Conservation (phyloP, 2,329 filamentous ascomycete genomes). For the Rasamsonia emersonii region DNA sequence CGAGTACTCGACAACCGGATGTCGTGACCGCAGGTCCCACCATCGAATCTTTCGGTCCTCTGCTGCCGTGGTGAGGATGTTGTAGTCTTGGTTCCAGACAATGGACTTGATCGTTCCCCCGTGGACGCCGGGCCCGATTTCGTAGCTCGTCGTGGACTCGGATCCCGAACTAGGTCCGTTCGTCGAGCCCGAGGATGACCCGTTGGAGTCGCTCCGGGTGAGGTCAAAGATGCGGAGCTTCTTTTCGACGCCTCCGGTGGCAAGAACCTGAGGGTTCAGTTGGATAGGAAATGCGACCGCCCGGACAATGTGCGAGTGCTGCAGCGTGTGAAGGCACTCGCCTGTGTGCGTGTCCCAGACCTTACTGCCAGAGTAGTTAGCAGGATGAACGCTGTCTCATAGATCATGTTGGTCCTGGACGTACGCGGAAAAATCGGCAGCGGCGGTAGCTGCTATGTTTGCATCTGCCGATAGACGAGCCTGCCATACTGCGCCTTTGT, state of each 20-base stretch:
- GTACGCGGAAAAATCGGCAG: constrained; percentile 90
- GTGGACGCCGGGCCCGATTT: constrained; percentile 80
- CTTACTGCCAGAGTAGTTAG: constrained; percentile 53
- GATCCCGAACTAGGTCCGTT: constrained; percentile 31
- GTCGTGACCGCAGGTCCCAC: constrained; percentile 77
- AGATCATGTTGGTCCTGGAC: constrained; percentile 21
- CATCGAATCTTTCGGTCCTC: constrained; percentile 87
- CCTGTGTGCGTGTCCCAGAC: constrained; percentile 97
- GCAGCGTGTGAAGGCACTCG: constrained; percentile 75
- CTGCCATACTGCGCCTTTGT: constrained; percentile 98
- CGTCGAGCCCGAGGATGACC: constrained; percentile 28
- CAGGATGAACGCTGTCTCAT: constrained; percentile 6
- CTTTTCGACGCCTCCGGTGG: constrained; percentile 93
- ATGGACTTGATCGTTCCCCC: constrained; percentile 90
- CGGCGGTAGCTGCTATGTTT: constrained; percentile 80
- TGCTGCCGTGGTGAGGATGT: constrained; percentile 80
- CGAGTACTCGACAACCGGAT: constrained; percentile 65
- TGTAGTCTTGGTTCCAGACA: constrained; percentile 83
- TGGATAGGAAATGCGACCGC: constrained; percentile 83
- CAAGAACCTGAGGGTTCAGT: constrained; percentile 67
- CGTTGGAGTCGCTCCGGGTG: constrained; percentile 43
- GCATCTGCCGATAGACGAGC: constrained; percentile 83
- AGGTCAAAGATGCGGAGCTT: constrained; percentile 92
- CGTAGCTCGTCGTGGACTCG: constrained; percentile 60
- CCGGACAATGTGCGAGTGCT: constrained; percentile 92